phyloP scores from a whole-genome alignment of 148 eudicot species.

The Limonium bicolor region DNA sequence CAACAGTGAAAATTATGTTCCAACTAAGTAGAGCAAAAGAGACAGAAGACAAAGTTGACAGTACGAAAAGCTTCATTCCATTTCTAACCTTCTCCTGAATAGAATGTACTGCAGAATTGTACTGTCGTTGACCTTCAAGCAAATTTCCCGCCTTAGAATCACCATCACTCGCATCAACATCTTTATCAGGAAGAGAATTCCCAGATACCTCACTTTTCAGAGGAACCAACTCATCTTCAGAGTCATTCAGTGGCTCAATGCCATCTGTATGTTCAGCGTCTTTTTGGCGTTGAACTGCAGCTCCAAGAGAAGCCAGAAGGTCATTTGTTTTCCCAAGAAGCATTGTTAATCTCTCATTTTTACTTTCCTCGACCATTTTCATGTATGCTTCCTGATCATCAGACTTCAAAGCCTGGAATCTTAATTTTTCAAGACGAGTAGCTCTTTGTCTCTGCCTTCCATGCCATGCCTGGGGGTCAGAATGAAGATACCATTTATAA shows the following conservation, averaged over 20 bases:
- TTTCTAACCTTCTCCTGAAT: conserved; percentile 86
- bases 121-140: conserved; percentile 91
- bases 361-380: conserved; percentile 99
- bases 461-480: conserved; percentile 99
- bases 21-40: no score
- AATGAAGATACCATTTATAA: no score
- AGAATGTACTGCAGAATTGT: conserved; percentile 92
- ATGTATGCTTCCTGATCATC: conserved; percentile 90
- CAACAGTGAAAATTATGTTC: no score
- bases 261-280: conserved; percentile 75
- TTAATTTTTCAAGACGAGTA: conserved; percentile 71
- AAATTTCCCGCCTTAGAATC: conserved; percentile 61
- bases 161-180: conserved; percentile 35
- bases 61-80: no score
- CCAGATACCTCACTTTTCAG: conserved; percentile 31
- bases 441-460: conserved; percentile 95
- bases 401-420: conserved; percentile 80
- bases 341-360: conserved; percentile 86
- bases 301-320: conserved; percentile 81
- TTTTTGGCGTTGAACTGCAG: conserved; percentile 97
- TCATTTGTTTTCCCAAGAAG: conserved; percentile 97
- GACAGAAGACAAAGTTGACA: no score
- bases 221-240: conserved; percentile 36
- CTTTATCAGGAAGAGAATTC: conserved; percentile 37
- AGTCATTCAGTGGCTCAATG: conserved; percentile 48